A percentile compares a stretch with the other conserved stretches of the same genome.
These are phyloP conservation scores for Bertia moriformis DNA, from an alignment of 2,329 filamentous ascomycete species.

Conservation along the genomic window DNA sequence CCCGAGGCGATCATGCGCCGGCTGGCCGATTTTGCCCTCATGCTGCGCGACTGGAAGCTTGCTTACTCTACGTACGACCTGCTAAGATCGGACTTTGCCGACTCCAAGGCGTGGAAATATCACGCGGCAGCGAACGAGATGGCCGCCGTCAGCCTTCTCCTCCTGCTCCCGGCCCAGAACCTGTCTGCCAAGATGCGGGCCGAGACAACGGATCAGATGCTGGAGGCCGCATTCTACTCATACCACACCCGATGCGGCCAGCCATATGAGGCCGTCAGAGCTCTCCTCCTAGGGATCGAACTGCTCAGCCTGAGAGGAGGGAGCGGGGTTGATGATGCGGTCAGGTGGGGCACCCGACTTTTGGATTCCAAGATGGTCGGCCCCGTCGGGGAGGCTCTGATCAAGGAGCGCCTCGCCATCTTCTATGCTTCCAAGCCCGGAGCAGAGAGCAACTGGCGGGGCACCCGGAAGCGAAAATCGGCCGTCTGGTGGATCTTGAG, in stretches of 20 bases:
- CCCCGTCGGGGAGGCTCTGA: constrained; percentile 61
- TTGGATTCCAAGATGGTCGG: constrained; percentile 68
- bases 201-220: constrained; percentile 71
- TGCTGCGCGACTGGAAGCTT: constrained; percentile 91
- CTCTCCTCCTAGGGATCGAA: constrained; percentile 63
- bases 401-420: constrained; percentile 72
- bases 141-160: constrained; percentile 70
- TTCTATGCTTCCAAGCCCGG: constrained; percentile 68
- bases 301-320: constrained; percentile 69
- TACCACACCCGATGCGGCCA: constrained; percentile 75
- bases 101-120: constrained; percentile 93
- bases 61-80: constrained; percentile 86
- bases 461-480: constrained; percentile 66
- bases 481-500: constrained; percentile 78
- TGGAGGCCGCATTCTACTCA: constrained; percentile 83
- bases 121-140: constrained; percentile 92
- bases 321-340: constrained; percentile 70
- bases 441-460: constrained; percentile 50
- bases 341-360: constrained; percentile 67
- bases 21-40: constrained; percentile 86
- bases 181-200: constrained; percentile 65
- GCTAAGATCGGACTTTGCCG: constrained; percentile 72
- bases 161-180: constrained; percentile 57
- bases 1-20: constrained; percentile 87
- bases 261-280: constrained; percentile 68